phyloP scores from a whole-genome alignment of 495 filamentous ascomycete genomes.

The Aspergillus heteromorphus region DNA sequence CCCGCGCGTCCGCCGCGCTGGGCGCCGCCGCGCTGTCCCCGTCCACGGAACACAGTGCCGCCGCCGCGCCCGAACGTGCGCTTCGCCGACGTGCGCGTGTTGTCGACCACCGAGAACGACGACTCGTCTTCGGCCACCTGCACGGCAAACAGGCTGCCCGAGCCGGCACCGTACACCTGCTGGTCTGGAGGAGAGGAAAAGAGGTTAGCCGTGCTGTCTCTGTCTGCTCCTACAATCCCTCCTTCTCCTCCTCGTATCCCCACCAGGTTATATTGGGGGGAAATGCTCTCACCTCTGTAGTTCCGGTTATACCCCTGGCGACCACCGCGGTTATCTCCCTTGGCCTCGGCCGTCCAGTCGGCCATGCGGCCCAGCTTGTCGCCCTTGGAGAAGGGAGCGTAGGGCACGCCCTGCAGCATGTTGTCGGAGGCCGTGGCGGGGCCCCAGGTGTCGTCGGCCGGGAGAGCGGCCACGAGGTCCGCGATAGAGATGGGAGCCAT shows the following conservation, averaged over 20 bases:
- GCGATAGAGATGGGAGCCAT: slow-evolving; percentile 56
- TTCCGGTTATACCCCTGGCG: slow-evolving; percentile 85
- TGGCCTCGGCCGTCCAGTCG: slow-evolving; percentile 94
- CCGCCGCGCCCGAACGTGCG: slow-evolving; percentile 83
- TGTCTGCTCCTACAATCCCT: too few species aligned
- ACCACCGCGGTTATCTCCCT: slow-evolving; percentile 76
- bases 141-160: slow-evolving; percentile 79
- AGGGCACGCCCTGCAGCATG: slow-evolving; percentile 87
- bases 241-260: too few species aligned
- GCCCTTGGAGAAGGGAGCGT: slow-evolving; percentile 95
- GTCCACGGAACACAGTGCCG: slow-evolving; percentile 79
- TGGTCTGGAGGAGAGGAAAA: slow-evolving; percentile 61
- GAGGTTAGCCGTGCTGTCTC: not conserved
- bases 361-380: slow-evolving; percentile 99
- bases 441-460: slow-evolving; percentile 74
- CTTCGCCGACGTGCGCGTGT: slow-evolving; percentile 75
- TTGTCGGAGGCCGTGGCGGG: slow-evolving; percentile 75
- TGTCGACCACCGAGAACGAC: slow-evolving; percentile 96
- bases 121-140: slow-evolving; percentile 92
- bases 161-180: slow-evolving; percentile 91
- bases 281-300: slow-evolving; percentile 81
- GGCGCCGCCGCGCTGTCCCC: slow-evolving; percentile 58
- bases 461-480: slow-evolving; percentile 55
- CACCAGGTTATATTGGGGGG: too few species aligned
- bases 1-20: slow-evolving; percentile 52